Conservation (phyloP, 148 eudicot species). For the Nyssa sinensis region DNA sequence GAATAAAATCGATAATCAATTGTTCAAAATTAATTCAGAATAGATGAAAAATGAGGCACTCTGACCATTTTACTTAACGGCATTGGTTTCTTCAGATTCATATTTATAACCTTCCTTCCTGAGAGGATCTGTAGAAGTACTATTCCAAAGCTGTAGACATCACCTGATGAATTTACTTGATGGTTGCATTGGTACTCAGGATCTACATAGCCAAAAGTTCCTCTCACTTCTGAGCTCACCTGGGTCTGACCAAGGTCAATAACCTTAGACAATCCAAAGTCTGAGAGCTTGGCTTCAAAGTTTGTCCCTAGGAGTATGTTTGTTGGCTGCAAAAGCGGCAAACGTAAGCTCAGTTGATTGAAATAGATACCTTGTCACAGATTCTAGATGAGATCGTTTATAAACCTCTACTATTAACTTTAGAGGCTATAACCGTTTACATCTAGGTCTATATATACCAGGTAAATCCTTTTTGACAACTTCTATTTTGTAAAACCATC, state of each 20-base stretch:
- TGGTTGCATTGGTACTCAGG: conserved; percentile 35
- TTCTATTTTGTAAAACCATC: too few species aligned
- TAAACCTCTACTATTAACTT: too few species aligned
- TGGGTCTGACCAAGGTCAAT: conserved; percentile 28
- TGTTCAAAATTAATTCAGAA: neutral
- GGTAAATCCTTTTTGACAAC: too few species aligned
- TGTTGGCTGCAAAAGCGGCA: conserved; percentile 30
- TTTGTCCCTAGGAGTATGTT: conserved; percentile 40
- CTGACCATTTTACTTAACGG: conserved; percentile 28
- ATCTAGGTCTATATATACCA: too few species aligned
- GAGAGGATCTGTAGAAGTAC: conserved; percentile 46
- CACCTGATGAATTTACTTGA: conserved; percentile 33
- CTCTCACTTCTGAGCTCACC: conserved; percentile 44
- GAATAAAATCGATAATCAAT: neutral
- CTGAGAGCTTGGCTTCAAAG: conserved; percentile 43
- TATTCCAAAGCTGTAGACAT: conserved; percentile 40
- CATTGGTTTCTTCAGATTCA: conserved; percentile 27
- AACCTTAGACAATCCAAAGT: conserved; percentile 45
- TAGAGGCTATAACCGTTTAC: too few species aligned
- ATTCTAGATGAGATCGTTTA: too few species aligned
- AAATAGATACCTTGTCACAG: neutral
- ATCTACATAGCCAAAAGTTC: conserved; percentile 43
- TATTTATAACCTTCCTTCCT: conserved; percentile 35
- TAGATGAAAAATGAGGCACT: neutral
- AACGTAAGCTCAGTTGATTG: conserved; percentile 7